These are phyloP conservation scores for Spathaspora arborariae DNA, from an alignment of 805 yeast genomes.

Conservation along the genomic window DNA sequence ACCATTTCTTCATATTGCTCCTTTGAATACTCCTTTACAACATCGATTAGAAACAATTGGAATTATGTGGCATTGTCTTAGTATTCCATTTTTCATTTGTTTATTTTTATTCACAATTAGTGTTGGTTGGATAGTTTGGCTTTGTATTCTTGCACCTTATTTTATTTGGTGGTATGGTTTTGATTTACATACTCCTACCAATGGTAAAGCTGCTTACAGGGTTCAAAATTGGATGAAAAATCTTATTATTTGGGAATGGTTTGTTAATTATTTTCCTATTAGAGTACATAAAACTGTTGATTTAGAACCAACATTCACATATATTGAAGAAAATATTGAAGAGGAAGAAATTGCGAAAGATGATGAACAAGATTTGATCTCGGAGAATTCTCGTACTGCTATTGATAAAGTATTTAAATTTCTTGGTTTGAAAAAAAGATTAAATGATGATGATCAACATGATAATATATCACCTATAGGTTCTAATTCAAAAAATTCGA, in stretches of 20 bases:
- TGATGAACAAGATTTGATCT: conserved; percentile 42
- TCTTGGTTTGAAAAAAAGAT: conserved; percentile 34
- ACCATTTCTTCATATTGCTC: conserved; percentile 42
- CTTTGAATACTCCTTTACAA: conserved; percentile 49
- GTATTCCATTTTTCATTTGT: conserved; percentile 57
- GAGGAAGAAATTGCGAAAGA: conserved; percentile 22
- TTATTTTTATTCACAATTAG: conserved; percentile 48
- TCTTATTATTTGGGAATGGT: conserved; percentile 61
- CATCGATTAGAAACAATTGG: conserved; percentile 65
- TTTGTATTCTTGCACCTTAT: conserved; percentile 58
- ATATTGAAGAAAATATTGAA: conserved; percentile 15
- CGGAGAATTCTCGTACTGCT: conserved; percentile 32
- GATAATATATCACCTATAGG: neutral
- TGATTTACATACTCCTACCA: conserved; percentile 66
- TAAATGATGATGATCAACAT: conserved; percentile 24
- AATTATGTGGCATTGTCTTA: conserved; percentile 69
- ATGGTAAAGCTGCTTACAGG: conserved; percentile 64
- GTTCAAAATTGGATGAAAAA: conserved; percentile 55
- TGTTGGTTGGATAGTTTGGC: conserved; percentile 64
- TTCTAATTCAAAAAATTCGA: conserved; percentile 5
- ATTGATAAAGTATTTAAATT: conserved; percentile 33
- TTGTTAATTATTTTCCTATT: conserved; percentile 79
- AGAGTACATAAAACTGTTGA: conserved; percentile 62
- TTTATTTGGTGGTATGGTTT: conserved; percentile 48
- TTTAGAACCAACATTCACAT: conserved; percentile 68